Conservation (phyloP, 1,284 basidiomycete genomes). For the Ustilago shanxiensis region DNA sequence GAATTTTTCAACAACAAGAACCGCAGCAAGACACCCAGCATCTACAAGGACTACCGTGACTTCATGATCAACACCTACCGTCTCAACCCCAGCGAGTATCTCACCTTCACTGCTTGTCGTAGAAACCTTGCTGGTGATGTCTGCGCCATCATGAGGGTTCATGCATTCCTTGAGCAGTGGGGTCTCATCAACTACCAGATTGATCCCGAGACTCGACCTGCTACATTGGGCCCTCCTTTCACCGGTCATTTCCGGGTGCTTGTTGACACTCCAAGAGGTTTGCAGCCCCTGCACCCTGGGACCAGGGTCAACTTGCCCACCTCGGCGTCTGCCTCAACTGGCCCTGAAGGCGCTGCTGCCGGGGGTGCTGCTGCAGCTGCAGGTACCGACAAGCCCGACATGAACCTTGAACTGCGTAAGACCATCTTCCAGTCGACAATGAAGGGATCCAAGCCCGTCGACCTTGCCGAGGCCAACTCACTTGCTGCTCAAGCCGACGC, state of each 20-base stretch:
- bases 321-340: slow-evolving; percentile 22
- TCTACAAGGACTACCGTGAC: slow-evolving; percentile 99
- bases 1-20: slow-evolving; percentile 97
- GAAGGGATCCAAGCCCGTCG: slow-evolving; percentile 62
- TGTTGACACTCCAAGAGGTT: slow-evolving; percentile 93
- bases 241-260: slow-evolving; percentile 98
- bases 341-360: slow-evolving; percentile 69
- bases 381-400: slow-evolving; percentile 39
- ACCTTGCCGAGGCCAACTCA: slow-evolving; percentile 61
- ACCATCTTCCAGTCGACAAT: slow-evolving; percentile 68
- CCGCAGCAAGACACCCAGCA: slow-evolving; percentile 88
- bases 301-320: slow-evolving; percentile 35
- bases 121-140: slow-evolving; percentile 97
- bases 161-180: slow-evolving; percentile 99
- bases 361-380: slow-evolving; percentile 76
- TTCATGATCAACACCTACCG: slow-evolving; percentile 99
- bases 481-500: slow-evolving; percentile 72
- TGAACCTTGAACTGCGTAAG: slow-evolving; percentile 72
- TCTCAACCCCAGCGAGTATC: slow-evolving; percentile 91
- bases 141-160: slow-evolving; percentile 98
- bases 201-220: slow-evolving; percentile 94
- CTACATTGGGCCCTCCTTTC: slow-evolving; percentile 94
- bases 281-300: slow-evolving; percentile 92
- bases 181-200: slow-evolving; percentile 99
- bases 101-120: slow-evolving; percentile 96